Base-by-base conservation (phyloP, 192 early-diverging fungal species). In the Backusella sp. region DNA sequence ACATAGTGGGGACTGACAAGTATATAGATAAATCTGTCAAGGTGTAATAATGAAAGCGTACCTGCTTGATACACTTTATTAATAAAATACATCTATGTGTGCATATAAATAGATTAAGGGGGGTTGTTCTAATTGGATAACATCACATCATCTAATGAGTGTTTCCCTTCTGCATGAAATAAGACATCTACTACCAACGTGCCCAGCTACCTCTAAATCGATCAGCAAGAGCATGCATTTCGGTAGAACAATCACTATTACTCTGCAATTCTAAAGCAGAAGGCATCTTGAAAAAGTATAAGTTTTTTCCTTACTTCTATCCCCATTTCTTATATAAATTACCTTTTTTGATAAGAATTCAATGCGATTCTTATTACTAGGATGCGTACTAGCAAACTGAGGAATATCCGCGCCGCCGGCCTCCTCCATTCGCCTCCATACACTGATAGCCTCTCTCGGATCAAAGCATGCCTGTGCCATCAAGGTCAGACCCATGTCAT, bases 381-480 rank as follows among this genome's bases (percentile, higher is more conserved):
- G 97, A 80, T 97, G 97, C 2, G 97, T 99, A 71, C 87, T 92
- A 68, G 95, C 79, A 74, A 95, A 95, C 76, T 93, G 90, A 7
- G 88, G 84, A 8, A 84, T 79, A 3, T 77, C 62, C 1, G 42
- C 74, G 8, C 56, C 78, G 7, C 69, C 73, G 26, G 86, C 86
- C 0, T 82, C 82, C 65, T 90, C 86, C 96, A 97, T 99, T 11
- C 95, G 82, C 81, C 90, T 73, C 97, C 97, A 99, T 77, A 99
- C 84, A 7, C 80, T 80, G 0, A 91, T 84, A 23, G 95, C 94
- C 74, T 92, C 90, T 12, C 72, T 73, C 1, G 97, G 97, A 77
- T 98, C 89, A 79, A 92, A 99, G 79, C 97, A 99, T 32, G 97
- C 97, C 70, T 91, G 87, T 4, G 96, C 90, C 95, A 98, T 96